Conservation (phyloP, 2,329 filamentous ascomycete species). For the Pseudogymnoascus sp. region DNA sequence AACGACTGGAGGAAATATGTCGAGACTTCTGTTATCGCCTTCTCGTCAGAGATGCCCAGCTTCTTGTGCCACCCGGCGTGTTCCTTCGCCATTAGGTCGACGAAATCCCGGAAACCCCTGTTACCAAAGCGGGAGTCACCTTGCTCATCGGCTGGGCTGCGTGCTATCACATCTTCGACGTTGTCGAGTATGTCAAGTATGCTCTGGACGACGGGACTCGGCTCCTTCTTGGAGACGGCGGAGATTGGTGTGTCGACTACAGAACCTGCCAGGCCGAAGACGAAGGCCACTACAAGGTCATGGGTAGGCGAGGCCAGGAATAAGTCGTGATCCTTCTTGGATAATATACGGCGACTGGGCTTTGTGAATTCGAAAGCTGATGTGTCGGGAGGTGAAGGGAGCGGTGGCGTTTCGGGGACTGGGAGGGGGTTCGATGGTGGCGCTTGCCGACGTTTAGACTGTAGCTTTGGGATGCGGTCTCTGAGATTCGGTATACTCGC, state of each 20-base stretch:
- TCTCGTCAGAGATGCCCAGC: conserved; percentile 44
- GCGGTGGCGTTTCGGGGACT: conserved; percentile 65
- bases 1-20: conserved; percentile 78
- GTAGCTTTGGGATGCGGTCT: conserved; percentile 57
- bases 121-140: conserved; percentile 91
- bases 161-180: conserved; percentile 56
- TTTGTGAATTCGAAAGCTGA: conserved; percentile 52
- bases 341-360: conserved; percentile 75
- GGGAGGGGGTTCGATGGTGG: conserved; percentile 49
- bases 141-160: conserved; percentile 75
- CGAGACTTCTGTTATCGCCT: conserved; percentile 61
- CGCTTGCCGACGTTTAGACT: conserved; percentile 52
- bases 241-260: conserved; percentile 65
- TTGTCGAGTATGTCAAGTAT: conserved; percentile 65
- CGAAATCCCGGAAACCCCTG: conserved; percentile 75
- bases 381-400: conserved; percentile 60
- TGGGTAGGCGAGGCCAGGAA: conserved; percentile 74
- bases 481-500: conserved; percentile 41
- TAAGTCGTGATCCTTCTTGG: conserved; percentile 67
- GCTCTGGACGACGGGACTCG: conserved; percentile 49
- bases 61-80: conserved; percentile 52
- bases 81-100: conserved; percentile 57
- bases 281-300: conserved; percentile 69
- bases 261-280: conserved; percentile 78
- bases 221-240: conserved; percentile 44